phyloP scores from a whole-genome alignment of 2,329 filamentous ascomycete species.

The Exophiala mesophila region DNA sequence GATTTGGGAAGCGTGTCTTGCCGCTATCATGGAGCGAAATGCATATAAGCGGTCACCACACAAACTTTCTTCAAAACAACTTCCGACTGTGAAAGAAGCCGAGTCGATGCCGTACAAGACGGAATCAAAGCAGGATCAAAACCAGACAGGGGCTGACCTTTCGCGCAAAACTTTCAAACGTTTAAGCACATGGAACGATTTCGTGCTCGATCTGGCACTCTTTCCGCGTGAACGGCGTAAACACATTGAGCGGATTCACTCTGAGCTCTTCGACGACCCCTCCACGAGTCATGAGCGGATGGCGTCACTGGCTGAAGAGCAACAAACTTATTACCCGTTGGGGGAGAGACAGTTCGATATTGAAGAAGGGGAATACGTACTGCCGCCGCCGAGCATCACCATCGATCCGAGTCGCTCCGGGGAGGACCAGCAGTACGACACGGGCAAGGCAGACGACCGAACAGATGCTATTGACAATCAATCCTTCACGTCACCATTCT shows the following conservation, averaged over 20 bases:
- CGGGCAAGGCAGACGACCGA: neutral
- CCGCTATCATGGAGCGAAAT: constrained; percentile 29
- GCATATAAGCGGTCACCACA: neutral
- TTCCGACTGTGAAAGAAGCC: constrained; percentile 17
- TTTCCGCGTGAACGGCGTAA: constrained; percentile 25
- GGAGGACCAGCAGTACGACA: constrained; percentile 2
- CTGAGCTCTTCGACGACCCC: constrained; percentile 23
- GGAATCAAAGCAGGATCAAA: neutral
- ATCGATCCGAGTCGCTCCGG: constrained; percentile 14
- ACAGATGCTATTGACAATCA: neutral
- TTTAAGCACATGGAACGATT: constrained; percentile 24
- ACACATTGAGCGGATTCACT: constrained; percentile 24
- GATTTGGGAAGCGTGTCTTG: constrained; percentile 62
- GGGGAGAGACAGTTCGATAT: constrained; percentile 23
- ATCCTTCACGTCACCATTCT: neutral
- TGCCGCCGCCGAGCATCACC: constrained; percentile 20
- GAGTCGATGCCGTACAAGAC: constrained; percentile 9
- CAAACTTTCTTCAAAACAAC: constrained; percentile 1
- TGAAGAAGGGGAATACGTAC: constrained; percentile 27
- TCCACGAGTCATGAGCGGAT: constrained; percentile 5
- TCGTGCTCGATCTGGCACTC: constrained; percentile 24
- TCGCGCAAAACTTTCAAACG: constrained; percentile 12
- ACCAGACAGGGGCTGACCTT: neutral
- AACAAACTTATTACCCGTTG: constrained; percentile 23
- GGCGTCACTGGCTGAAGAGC: constrained; percentile 2